Percentiles rank a stretch among this genome's conserved stretches.
Evolutionary conservation across 495 filamentous ascomycete species (phyloP).

Genomic region (Lasiosphaeriaceae sp.): DNA sequence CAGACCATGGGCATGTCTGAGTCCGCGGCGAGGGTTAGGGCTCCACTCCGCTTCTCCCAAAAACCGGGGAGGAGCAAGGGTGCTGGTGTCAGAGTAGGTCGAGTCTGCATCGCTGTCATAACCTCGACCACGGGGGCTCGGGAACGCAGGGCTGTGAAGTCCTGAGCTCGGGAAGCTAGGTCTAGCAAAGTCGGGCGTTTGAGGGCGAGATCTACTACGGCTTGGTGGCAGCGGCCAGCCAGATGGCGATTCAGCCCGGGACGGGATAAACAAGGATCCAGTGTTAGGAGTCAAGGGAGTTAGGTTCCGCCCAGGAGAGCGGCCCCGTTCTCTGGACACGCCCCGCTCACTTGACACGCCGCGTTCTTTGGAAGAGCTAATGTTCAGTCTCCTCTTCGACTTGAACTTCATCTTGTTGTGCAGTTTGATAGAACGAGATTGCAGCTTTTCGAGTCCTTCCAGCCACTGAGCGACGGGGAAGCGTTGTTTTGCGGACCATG

Average conservation of each 20-base stretch:
- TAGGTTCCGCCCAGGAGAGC: constrained; percentile 1
- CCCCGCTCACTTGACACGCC: not conserved
- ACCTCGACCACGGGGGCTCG: not conserved
- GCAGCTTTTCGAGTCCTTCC: constrained; percentile 56
- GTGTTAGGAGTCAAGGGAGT: not conserved
- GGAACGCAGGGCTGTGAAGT: constrained; percentile 3
- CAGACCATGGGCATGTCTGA: not conserved
- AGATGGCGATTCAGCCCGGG: constrained; percentile 3
- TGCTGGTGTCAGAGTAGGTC: constrained; percentile 6
- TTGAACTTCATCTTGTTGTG: constrained; percentile 16
- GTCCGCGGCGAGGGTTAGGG: not conserved
- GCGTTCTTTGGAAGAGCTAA: not conserved
- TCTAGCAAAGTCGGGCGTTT: not conserved
- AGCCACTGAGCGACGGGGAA: constrained; percentile 68
- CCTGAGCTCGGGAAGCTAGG: not conserved
- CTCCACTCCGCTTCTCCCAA: constrained; percentile 4
- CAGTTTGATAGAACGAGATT: constrained; percentile 43
- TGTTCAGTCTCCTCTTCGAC: constrained; percentile 1
- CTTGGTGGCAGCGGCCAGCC: constrained; percentile 5
- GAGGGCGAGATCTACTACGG: not conserved
- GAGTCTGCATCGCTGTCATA: constrained; percentile 10
- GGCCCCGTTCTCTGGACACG: not conserved
- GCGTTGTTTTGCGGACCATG: constrained; percentile 64
- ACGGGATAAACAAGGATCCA: not conserved
- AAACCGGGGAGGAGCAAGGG: constrained; percentile 7